Conservation (phyloP, 257 asterid species). For the Capsicum rhomboideum region DNA sequence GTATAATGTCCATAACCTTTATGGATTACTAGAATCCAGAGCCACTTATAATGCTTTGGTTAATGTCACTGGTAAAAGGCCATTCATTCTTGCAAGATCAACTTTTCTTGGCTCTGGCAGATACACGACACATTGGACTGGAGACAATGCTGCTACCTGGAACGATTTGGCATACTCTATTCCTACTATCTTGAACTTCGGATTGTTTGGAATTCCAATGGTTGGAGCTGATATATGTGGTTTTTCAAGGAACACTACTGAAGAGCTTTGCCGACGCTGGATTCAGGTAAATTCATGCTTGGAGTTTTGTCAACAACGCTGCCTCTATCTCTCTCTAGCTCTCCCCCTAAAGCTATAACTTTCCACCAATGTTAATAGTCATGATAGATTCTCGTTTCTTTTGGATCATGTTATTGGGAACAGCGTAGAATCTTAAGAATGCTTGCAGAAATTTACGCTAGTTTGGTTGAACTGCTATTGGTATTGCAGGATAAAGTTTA, state of each 20-base stretch:
- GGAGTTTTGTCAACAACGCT: neutral
- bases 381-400: neutral
- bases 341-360: neutral
- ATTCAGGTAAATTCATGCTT: slow-evolving; percentile 37
- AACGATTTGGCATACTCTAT: slow-evolving; percentile 62
- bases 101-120: slow-evolving; percentile 85
- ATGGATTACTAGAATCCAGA: slow-evolving; percentile 67
- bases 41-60: slow-evolving; percentile 57
- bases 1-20: slow-evolving; percentile 70
- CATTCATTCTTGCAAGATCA: slow-evolving; percentile 75
- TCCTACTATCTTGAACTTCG: slow-evolving; percentile 64
- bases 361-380: neutral
- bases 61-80: slow-evolving; percentile 53
- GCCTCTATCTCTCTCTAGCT: neutral
- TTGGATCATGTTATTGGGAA: neutral
- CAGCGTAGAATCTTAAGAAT: neutral
- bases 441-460: neutral
- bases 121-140: slow-evolving; percentile 95
- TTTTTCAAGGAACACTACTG: slow-evolving; percentile 50
- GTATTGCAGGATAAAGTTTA: neutral
- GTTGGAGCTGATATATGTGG: slow-evolving; percentile 98
- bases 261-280: slow-evolving; percentile 93
- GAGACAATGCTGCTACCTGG: slow-evolving; percentile 94
- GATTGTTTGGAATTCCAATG: slow-evolving; percentile 86
- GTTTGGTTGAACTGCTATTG: neutral